Evolutionary conservation across 2,329 filamentous ascomycete genomes (phyloP), one percentile per base, ranked within the genome.

Genomic region (Pseudogymnoascus sp.): DNA sequence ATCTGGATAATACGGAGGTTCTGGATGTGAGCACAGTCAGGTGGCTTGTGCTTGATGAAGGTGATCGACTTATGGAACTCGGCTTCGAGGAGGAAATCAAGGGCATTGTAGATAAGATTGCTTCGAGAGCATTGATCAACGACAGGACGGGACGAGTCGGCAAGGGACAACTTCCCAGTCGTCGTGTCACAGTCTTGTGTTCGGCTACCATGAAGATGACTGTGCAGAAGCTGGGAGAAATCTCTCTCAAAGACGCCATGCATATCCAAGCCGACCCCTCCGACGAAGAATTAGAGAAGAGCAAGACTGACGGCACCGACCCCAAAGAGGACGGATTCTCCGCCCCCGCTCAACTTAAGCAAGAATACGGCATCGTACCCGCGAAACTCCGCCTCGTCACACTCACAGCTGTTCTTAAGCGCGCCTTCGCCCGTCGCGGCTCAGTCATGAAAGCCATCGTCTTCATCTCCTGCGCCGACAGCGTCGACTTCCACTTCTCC

Each of bases 201-300:
- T 99, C 95, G 3, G 95, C 95, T 2, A 99, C 95, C 0, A 90
- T 99, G 87, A 97, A 97, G 78, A 93, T 96, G 86, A 95, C 93
- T 70, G 95, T 97, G 1, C 93, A 97, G 74, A 89, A 89, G 69
- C 79, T 99, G 5, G 93, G 93, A 44, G 92, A 97, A 72, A 96
- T 97, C 77, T 96, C 92, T 79, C 80, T 99, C 74, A 93, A 96
- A 70, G 91, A 97, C 70, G 93, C 95, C 0, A 84, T 91, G 1
- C 91, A 96, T 72, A 89, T 99, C 69, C 88, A 91, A 62, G 88
- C 89, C 0, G 84, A 88, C 66, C 78, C 79, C 16, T 67, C 71
- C 4, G 75, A 77, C 1, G 74, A 76, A 4, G 81, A 85, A 23
- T 79, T 82, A 34, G 84, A 84, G 68, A 78, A 78, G 18, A 74